Percentiles rank a stretch among this genome's conserved stretches.
Conservation (phyloP, 768 basidiomycete genomes). For the Daedaleopsis sinensis region DNA sequence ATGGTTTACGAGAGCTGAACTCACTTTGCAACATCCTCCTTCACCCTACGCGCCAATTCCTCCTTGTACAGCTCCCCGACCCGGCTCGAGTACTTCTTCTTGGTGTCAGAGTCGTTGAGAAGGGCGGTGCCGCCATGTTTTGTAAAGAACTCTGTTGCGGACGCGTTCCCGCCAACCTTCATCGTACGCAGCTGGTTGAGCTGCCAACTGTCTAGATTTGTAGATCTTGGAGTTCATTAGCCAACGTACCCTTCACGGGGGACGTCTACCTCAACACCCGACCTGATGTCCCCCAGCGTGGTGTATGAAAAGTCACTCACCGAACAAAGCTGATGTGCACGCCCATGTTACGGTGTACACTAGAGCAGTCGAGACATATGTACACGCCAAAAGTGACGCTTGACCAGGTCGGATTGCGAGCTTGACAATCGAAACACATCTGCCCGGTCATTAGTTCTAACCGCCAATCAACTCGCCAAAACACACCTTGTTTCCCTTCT, state of each 20-base stretch:
- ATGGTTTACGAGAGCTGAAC: slow-evolving; percentile 24
- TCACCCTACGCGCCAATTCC: slow-evolving; percentile 79
- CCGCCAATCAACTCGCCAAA: too few species aligned
- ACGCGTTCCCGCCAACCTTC: slow-evolving; percentile 94
- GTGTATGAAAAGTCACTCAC: slow-evolving; percentile 45
- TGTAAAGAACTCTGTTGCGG: slow-evolving; percentile 86
- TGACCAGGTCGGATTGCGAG: slow-evolving; percentile 97
- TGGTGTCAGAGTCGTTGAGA: slow-evolving; percentile 72
- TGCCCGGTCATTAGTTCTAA: slow-evolving; percentile 30
- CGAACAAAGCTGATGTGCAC: slow-evolving; percentile 98
- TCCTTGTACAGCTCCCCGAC: slow-evolving; percentile 91
- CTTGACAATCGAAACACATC: slow-evolving; percentile 94
- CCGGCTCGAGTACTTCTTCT: slow-evolving; percentile 87
- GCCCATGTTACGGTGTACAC: slow-evolving; percentile 93
- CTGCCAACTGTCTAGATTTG: slow-evolving; percentile 96
- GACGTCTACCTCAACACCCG: too few species aligned
- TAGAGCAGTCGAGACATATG: slow-evolving; percentile 97
- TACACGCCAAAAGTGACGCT: slow-evolving; percentile 96
- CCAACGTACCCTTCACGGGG: too few species aligned
- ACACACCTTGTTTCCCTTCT: slow-evolving; percentile 86
- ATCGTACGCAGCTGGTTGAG: slow-evolving; percentile 88
- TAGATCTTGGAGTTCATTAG: slow-evolving; percentile 60
- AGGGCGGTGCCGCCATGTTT: slow-evolving; percentile 81
- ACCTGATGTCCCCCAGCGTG: too few species aligned
- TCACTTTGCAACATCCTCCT: slow-evolving; percentile 73